Evolutionary conservation across 768 basidiomycete genomes (phyloP).

Genomic region (Erythrobasidium yunnanense): DNA sequence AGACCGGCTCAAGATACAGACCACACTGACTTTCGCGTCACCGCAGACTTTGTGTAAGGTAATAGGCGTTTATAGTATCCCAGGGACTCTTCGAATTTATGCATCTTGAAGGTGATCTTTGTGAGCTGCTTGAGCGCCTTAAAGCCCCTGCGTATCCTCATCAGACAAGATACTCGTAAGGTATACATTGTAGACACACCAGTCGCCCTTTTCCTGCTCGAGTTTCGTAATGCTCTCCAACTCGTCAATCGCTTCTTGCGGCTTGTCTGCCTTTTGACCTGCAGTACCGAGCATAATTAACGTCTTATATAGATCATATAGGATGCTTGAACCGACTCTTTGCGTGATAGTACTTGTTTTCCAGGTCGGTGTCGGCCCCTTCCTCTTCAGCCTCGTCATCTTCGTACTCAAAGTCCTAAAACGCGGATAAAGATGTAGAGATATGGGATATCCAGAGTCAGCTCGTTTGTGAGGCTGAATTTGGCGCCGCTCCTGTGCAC

Average conservation of each 20-base stretch:
- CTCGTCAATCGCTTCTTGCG: slow-evolving; percentile 80
- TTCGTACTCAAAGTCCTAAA: slow-evolving; percentile 88
- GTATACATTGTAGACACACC: no score
- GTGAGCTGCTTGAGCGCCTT: slow-evolving; percentile 96
- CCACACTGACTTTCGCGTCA: slow-evolving; percentile 58
- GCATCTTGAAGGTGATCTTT: slow-evolving; percentile 72
- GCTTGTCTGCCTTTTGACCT: slow-evolving; percentile 90
- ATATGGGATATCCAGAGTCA: neutral
- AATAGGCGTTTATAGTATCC: slow-evolving; percentile 73
- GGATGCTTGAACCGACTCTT: slow-evolving; percentile 60
- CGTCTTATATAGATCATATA: neutral
- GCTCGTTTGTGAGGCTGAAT: neutral
- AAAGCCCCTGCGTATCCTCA: slow-evolving; percentile 88
- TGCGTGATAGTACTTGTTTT: slow-evolving; percentile 96
- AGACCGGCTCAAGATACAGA: no score
- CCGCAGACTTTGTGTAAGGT: slow-evolving; percentile 87
- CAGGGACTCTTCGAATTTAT: slow-evolving; percentile 74
- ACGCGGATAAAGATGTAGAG: slow-evolving; percentile 45
- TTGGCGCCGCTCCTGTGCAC: neutral
- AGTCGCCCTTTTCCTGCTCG: slow-evolving; percentile 87
- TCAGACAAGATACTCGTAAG: no score
- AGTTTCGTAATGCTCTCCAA: slow-evolving; percentile 78
- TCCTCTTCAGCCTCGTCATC: slow-evolving; percentile 72
- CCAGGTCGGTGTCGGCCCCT: slow-evolving; percentile 71
- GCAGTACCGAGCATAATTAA: no score